Percentiles rank a stretch among this genome's conserved stretches.
Conservation (phyloP, 352 stramenopile species). For the Pythium apleroticum region DNA sequence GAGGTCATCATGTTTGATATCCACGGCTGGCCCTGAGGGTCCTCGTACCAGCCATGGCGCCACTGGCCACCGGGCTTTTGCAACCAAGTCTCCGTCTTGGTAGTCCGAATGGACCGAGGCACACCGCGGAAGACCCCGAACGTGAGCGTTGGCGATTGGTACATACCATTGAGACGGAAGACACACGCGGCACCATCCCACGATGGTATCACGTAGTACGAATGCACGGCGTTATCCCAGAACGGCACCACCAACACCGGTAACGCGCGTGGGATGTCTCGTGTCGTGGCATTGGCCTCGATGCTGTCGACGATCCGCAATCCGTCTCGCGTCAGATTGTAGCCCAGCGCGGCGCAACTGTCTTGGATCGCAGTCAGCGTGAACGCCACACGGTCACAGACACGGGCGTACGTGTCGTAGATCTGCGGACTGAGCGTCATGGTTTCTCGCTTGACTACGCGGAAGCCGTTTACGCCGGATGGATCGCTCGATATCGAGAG, state of each 20-base stretch:
- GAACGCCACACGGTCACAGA: conserved; percentile 18
- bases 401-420: background rate
- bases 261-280: conserved; percentile 15
- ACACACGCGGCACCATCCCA: conserved; percentile 25
- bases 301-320: conserved; percentile 20
- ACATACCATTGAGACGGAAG: conserved; percentile 24
- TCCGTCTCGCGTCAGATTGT: conserved; percentile 21
- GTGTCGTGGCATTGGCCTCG: background rate
- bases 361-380: conserved; percentile 23
- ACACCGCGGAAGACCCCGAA: conserved; percentile 5
- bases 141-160: conserved; percentile 28
- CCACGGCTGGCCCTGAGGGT: conserved; percentile 10
- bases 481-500: background rate
- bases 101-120: conserved; percentile 8
- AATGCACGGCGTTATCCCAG: conserved; percentile 22
- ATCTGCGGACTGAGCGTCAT: background rate
- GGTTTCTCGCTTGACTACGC: conserved; percentile 21
- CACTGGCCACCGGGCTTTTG: conserved; percentile 17
- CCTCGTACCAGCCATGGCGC: conserved; percentile 34
- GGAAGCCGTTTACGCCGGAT: conserved; percentile 24
- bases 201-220: conserved; percentile 20
- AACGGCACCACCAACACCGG: conserved; percentile 29
- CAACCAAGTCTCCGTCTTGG: conserved; percentile 26
- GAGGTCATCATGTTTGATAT: conserved; percentile 24
- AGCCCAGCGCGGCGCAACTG: conserved; percentile 24